Evolutionary conservation across 2,329 filamentous ascomycete genomes (phyloP).

Genomic region (Colletotrichum sp.): DNA sequence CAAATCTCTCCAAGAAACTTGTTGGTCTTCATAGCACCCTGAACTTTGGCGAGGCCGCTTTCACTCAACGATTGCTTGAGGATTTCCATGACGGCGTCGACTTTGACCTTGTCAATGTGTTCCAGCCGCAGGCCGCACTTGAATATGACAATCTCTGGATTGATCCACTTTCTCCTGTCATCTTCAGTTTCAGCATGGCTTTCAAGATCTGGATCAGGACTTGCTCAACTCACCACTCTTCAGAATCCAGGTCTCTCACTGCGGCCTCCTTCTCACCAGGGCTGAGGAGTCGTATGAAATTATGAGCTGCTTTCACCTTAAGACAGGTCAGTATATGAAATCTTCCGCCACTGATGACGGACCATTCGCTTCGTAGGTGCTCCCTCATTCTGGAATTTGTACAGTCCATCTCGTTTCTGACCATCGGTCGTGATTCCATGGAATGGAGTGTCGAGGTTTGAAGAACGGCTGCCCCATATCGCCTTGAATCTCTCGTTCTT

Average conservation of each 20-base stretch:
- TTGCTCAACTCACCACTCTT: neutral
- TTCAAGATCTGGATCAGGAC: accelerated
- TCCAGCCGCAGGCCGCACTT: neutral
- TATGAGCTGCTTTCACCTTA: neutral
- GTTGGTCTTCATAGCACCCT: neutral
- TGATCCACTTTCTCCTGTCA: neutral
- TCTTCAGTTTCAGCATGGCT: neutral
- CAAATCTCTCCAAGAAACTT: neutral
- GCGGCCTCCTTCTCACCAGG: neutral
- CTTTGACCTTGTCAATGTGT: neutral
- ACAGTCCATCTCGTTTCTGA: neutral
- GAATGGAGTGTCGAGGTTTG: neutral
- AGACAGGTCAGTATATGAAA: neutral
- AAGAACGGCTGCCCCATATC: neutral
- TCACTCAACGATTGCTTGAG: neutral
- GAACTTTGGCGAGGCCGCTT: neutral
- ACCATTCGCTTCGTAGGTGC: neutral
- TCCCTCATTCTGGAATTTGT: neutral
- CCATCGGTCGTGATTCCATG: neutral
- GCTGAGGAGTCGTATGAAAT: neutral
- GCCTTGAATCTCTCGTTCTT: neutral
- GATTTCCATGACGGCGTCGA: neutral
- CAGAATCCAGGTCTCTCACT: neutral
- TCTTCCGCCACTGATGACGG: neutral
- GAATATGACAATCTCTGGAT: neutral